Conservation (phyloP, 495 filamentous ascomycete genomes). For the Annulohypoxylon bovei region DNA sequence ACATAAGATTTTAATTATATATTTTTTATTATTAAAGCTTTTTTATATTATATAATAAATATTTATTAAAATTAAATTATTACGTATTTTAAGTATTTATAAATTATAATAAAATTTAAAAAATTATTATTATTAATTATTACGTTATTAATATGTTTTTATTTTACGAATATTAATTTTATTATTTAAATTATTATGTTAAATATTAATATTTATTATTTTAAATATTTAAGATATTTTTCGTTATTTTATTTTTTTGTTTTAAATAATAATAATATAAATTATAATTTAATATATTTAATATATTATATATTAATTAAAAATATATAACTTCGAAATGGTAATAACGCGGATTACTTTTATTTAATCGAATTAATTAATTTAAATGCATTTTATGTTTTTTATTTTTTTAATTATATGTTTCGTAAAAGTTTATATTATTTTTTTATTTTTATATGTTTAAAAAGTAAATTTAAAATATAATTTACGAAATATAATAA, state of each 20-base stretch:
- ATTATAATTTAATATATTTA: constrained; percentile 7
- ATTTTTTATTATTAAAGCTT: no score
- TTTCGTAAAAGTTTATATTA: no score
- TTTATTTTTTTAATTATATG: no score
- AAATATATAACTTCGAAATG: background rate
- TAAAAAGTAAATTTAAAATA: background rate
- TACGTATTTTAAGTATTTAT: no score
- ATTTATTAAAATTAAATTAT: no score
- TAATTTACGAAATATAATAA: background rate
- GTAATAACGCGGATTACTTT: background rate
- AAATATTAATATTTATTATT: background rate
- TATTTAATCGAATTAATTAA: background rate
- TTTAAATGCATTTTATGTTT: background rate
- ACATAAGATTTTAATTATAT: no score
- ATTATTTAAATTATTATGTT: background rate
- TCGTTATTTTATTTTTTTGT: background rate
- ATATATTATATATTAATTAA: background rate
- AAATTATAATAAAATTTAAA: no score
- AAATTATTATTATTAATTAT: no score
- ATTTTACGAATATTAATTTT: no score
- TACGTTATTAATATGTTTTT: no score
- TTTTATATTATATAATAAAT: no score
- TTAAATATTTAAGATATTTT: background rate
- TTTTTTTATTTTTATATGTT: background rate
- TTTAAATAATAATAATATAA: no score